Evolutionary conservation across 768 basidiomycete species (phyloP).

Genomic region (Lepiota brunneoincarnata): DNA sequence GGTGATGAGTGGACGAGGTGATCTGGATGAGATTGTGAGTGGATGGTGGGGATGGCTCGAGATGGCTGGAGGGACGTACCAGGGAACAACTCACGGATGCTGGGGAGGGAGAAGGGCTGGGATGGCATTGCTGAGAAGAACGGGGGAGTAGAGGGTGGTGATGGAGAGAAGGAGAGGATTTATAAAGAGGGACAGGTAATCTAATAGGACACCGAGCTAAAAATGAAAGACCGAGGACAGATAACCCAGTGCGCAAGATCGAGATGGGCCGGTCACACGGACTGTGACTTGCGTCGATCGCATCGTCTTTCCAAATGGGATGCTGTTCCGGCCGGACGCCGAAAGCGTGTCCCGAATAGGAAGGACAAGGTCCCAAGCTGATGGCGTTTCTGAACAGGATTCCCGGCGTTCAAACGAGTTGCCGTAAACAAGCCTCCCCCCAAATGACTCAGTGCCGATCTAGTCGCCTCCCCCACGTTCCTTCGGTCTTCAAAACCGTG

Average conservation of each 20-base stretch:
- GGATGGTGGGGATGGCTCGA: background rate
- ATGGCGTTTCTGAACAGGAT: slow-evolving; percentile 4
- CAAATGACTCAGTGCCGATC: slow-evolving; percentile 22
- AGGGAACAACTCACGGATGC: slow-evolving; percentile 56
- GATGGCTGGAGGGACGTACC: slow-evolving; percentile 26
- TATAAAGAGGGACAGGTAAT: slow-evolving; percentile 9
- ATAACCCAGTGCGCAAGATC: background rate
- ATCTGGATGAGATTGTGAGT: slow-evolving; percentile 12
- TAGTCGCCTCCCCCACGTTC: slow-evolving; percentile 16
- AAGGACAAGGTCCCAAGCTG: background rate
- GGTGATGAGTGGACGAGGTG: slow-evolving; percentile 13
- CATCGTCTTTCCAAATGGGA: slow-evolving; percentile 4
- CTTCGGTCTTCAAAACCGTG: slow-evolving; percentile 17
- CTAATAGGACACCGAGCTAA: slow-evolving; percentile 11
- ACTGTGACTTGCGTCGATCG: slow-evolving; percentile 11
- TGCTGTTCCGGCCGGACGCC: slow-evolving; percentile 10
- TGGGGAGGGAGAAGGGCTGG: slow-evolving; percentile 36
- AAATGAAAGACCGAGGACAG: slow-evolving; percentile 5
- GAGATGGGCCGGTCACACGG: slow-evolving; percentile 6
- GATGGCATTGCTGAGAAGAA: no score
- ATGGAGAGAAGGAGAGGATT: background rate
- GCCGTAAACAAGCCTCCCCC: background rate
- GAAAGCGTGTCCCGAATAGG: slow-evolving; percentile 12
- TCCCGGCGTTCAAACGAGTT: slow-evolving; percentile 9
- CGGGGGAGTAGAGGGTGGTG: background rate